Evolutionary conservation across 495 filamentous ascomycete genomes (phyloP), one percentile per base, ranked within the genome.

Genomic region (Penicillium taxi): DNA sequence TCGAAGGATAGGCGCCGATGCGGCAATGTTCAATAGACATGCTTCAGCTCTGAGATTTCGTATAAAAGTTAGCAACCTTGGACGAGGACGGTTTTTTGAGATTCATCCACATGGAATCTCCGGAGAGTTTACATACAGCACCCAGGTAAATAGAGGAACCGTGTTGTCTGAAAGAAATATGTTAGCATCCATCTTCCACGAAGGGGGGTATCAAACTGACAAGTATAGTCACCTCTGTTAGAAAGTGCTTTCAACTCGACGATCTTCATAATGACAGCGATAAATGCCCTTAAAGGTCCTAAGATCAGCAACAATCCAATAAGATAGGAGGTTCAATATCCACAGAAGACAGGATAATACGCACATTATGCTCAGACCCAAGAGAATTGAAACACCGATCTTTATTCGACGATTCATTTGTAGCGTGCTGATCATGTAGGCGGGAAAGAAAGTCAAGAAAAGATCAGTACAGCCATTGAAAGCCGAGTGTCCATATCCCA

Each of bases 381-480:
- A 8, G 11, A 33, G 31, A 5, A 33, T n/a, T 2, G 14, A 17
- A 3, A 33, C 31, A 3, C 31, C 30, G 12, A 32, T 11, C n/a
- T 32, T 32, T 12, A 19, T 32, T 17, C 30, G 17, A n/a, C 30
- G 30, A n/a, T 32, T 21, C 30, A 32, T 32, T 19, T 32, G 30
- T 17, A 32, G 22, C 12, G 19, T 32, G 5, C 30, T 8, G 22
- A 32, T 32, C 30, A 32, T 32, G 9, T 32, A 32, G 6, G 30
- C 30, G 1, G 30, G 30, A 7, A 32, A 32, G 9, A 32, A 32
- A 0, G 30, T 32, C 18, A 32, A 32, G 30, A 22, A 32, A 12
- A 32, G 17, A 22, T 32, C 30, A 12, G 30, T 32, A 3, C 4
- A 8, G 3, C 30, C 30, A 13, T 32, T 32, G 30, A 32, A 32